These are phyloP conservation scores for Tetrahymena elliotti DNA, from an alignment of 73 alveolate genomes.

Conservation along the genomic window DNA sequence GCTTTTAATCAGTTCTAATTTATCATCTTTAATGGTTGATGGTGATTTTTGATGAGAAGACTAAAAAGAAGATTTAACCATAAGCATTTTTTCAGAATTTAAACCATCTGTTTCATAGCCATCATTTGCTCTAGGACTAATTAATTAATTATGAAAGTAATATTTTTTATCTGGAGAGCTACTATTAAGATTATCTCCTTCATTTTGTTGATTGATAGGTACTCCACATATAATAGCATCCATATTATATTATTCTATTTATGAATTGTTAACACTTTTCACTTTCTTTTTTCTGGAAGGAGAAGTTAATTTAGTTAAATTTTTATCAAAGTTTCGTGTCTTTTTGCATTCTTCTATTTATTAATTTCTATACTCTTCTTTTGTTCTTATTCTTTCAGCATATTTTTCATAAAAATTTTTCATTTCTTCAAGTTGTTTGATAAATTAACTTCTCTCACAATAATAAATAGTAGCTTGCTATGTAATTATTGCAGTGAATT, in stretches of 20 bases:
- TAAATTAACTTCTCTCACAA: neutral
- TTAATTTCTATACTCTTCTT: neutral
- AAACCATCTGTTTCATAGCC: neutral
- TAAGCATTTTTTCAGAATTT: neutral
- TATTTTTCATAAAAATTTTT: neutral
- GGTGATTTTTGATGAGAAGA: neutral
- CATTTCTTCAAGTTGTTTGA: neutral
- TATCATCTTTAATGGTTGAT: neutral
- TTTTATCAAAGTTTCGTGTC: neutral
- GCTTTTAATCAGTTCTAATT: neutral
- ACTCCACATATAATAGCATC: neutral
- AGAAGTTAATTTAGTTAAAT: neutral
- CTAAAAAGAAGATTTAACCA: neutral
- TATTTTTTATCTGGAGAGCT: neutral
- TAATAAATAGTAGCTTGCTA: neutral
- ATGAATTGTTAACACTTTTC: neutral
- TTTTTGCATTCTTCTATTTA: neutral
- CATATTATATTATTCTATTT: neutral
- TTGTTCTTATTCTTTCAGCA: neutral
- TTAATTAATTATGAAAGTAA: neutral
- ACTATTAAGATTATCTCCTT: neutral
- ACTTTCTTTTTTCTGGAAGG: neutral
- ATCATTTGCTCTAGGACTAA: neutral
- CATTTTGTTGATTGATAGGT: neutral
- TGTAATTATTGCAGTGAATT: neutral